phyloP scores from a whole-genome alignment of 306 rosid species.

The Cucumis hystrix region DNA sequence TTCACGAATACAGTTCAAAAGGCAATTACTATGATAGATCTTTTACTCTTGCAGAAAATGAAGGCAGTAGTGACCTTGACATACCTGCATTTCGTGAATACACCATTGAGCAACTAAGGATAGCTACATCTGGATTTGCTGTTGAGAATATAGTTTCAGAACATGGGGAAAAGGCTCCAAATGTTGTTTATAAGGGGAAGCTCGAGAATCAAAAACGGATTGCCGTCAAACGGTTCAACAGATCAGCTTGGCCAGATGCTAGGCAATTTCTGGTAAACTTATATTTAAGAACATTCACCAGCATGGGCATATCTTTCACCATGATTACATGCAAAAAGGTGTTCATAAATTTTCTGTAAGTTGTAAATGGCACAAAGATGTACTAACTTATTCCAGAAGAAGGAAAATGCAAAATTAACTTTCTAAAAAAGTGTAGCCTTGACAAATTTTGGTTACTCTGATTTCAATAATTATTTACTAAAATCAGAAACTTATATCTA shows the following conservation, averaged over 20 bases:
- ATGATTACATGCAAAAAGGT: not conserved
- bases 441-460: not conserved
- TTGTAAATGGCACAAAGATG: not conserved
- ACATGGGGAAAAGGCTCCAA: slow-evolving; percentile 98
- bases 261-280: slow-evolving; percentile 74
- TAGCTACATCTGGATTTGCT: slow-evolving; percentile 81
- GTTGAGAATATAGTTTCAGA: slow-evolving; percentile 89
- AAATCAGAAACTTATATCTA: not conserved
- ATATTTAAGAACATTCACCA: not conserved
- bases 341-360: not conserved
- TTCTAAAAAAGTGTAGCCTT: not conserved
- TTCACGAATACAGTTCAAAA: not conserved
- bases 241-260: slow-evolving; percentile 92
- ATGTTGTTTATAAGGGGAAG: slow-evolving; percentile 87
- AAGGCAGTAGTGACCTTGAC: slow-evolving; percentile 47
- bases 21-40: slow-evolving; percentile 12
- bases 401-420: not conserved
- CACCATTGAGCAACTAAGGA: slow-evolving; percentile 68
- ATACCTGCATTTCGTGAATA: slow-evolving; percentile 58
- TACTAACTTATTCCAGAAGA: not conserved
- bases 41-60: slow-evolving; percentile 39
- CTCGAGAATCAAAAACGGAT: slow-evolving; percentile 76
- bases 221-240: slow-evolving; percentile 88
- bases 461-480: not conserved
- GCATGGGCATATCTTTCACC: not conserved